Evolutionary conservation across 2,329 filamentous ascomycete genomes (phyloP).

Genomic region (Paramyrothecium sp.): DNA sequence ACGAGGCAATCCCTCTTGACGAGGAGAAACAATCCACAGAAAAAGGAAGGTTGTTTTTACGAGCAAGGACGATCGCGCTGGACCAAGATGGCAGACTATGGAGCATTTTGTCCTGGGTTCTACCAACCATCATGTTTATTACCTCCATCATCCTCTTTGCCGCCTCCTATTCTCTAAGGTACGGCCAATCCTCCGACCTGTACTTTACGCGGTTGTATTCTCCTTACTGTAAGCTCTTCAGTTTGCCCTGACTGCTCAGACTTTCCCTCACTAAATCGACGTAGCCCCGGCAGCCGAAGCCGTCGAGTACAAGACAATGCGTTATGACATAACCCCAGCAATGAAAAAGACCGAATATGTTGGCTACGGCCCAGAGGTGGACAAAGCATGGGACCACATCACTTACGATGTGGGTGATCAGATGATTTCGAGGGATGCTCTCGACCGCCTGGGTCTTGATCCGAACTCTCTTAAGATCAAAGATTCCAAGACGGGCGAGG

Average conservation of each 20-base stretch:
- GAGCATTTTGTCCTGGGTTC: background rate
- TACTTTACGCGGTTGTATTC: conserved; percentile 39
- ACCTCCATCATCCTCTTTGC: background rate
- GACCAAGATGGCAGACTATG: conserved; percentile 5
- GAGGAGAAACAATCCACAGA: conserved; percentile 8
- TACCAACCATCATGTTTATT: background rate
- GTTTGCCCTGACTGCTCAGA: no score
- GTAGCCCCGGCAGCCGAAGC: conserved; percentile 46
- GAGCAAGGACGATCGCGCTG: conserved; percentile 1
- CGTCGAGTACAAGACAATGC: conserved; percentile 47
- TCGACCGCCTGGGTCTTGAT: conserved; percentile 50
- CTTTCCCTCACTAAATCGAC: no score
- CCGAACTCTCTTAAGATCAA: conserved; percentile 54
- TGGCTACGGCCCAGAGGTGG: conserved; percentile 54
- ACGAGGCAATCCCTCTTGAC: conserved; percentile 12
- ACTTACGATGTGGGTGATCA: conserved; percentile 54
- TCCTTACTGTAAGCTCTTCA: conserved; percentile 42
- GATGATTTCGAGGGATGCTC: conserved; percentile 55
- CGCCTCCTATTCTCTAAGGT: conserved; percentile 11
- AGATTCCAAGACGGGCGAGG: conserved; percentile 53
- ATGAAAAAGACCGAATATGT: conserved; percentile 47
- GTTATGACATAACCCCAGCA: conserved; percentile 47
- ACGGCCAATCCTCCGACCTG: conserved; percentile 20
- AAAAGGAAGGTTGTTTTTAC: background rate
- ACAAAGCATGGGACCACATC: conserved; percentile 55